Evolutionary conservation across 768 basidiomycete species (phyloP), one percentile per base, ranked within the genome.

Genomic region (Nidula microcarpa): DNA sequence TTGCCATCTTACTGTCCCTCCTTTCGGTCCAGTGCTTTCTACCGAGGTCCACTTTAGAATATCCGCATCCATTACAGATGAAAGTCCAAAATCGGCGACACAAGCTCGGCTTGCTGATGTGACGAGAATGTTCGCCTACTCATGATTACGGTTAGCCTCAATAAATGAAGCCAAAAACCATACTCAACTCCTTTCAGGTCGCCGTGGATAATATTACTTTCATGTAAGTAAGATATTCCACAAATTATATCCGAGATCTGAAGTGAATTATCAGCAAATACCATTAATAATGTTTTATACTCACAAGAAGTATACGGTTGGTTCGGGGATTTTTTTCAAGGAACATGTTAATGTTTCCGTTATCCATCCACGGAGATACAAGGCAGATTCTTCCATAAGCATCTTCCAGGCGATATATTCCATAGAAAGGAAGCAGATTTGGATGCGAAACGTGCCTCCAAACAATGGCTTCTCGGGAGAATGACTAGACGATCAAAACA

Each of bases 151-250:
- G 23, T 30, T 30, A 30, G 23, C 23, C 4, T 30, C 23, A 30
- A 30, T 30, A 30, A 30, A 30, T 30, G 23, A 30, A 30, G 2
- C 2, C 4, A 30, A 30, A 30, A 30, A 30, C 23, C 3, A 30
- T 30, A 30, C 23, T 51, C 16, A 48, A 62, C 61, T 23, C 59
- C 57, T 55, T 60, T 58, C 44, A 62, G 46, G 39, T 58, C 60
- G 13, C 61, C 58, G 43, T 62, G 57, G 6, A 60, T 34, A 23
- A 60, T n/a, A 30, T 51, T 51, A 8, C 55, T 37, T 5, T 43
- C 33, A 45, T 62, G 61, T 13, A 62, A 51, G 47, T 58, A 62
- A 18, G 32, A 13, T 14, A 62, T 33, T 14, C 61, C 61, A 30
- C 35, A 10, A 7, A 50, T 33, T 11, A 62, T 55, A 41, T 62